Evolutionary conservation across 148 eudicot genomes (phyloP).

Genomic region (Rhododendron mucronatum): DNA sequence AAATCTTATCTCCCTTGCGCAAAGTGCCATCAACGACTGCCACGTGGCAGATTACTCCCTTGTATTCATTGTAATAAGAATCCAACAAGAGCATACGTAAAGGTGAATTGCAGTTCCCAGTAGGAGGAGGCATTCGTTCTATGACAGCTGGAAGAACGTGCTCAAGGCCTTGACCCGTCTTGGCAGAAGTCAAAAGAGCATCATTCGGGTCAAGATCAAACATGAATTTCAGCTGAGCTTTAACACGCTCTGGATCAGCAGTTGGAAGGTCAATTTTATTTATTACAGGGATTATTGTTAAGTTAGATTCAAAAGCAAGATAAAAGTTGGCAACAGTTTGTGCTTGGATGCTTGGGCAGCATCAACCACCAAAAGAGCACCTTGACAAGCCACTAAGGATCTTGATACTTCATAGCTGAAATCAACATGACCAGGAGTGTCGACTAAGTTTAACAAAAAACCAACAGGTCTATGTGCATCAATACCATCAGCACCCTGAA

Average conservation of each 20-base stretch:
- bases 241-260: constrained; percentile 90
- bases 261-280: constrained; percentile 96
- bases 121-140: constrained; percentile 84
- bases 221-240: constrained; percentile 84
- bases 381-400: constrained; percentile 96
- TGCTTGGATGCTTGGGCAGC: constrained; percentile 99
- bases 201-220: constrained; percentile 84
- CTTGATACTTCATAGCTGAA: constrained; percentile 97
- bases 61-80: constrained; percentile 93
- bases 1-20: constrained; percentile 79
- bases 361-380: constrained; percentile 90
- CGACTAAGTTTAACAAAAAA: constrained; percentile 67
- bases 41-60: constrained; percentile 95
- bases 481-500: constrained; percentile 22
- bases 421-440: constrained; percentile 98
- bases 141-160: constrained; percentile 88
- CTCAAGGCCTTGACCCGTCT: constrained; percentile 92
- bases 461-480: constrained; percentile 22
- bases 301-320: constrained; percentile 88
- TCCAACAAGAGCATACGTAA: constrained; percentile 91
- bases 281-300: constrained; percentile 78
- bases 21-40: constrained; percentile 86
- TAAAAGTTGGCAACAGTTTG: constrained; percentile 97
- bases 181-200: constrained; percentile 86
- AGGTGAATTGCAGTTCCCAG: constrained; percentile 51